Evolutionary conservation across 176 grass and related monocot genomes (phyloP).

Genomic region (Alopecurus myosuroides): DNA sequence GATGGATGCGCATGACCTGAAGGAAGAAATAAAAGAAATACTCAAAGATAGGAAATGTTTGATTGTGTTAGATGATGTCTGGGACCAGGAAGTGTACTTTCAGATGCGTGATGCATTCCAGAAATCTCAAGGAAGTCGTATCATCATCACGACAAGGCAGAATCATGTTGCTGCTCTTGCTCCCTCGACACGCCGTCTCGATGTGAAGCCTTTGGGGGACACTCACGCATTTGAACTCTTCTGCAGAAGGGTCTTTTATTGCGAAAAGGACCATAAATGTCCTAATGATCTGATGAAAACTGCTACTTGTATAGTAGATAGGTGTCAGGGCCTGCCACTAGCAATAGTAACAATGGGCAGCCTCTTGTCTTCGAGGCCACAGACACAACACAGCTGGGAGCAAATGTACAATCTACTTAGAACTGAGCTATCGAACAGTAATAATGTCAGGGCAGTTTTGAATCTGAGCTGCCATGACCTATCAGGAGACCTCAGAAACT

Average conservation of each 20-base stretch:
- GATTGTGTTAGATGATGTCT: slow-evolving; percentile 56
- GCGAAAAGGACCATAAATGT: background rate
- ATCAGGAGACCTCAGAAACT: slow-evolving; percentile 16
- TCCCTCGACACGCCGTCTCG: background rate
- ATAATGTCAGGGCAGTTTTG: background rate
- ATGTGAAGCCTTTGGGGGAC: background rate
- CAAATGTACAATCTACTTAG: slow-evolving; percentile 27
- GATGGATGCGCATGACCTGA: slow-evolving; percentile 9
- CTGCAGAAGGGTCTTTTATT: slow-evolving; percentile 3
- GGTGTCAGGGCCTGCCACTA: slow-evolving; percentile 31
- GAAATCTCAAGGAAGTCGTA: slow-evolving; percentile 4
- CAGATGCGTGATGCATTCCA: slow-evolving; percentile 27
- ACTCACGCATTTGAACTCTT: slow-evolving; percentile 2
- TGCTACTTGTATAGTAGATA: slow-evolving; percentile 30
- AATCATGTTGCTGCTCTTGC: slow-evolving; percentile 34
- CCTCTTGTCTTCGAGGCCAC: slow-evolving; percentile 26
- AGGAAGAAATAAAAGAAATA: background rate
- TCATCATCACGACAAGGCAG: slow-evolving; percentile 48
- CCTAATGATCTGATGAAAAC: slow-evolving; percentile 2
- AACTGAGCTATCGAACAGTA: slow-evolving; percentile 7
- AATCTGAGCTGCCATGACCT: slow-evolving; percentile 22
- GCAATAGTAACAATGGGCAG: slow-evolving; percentile 33
- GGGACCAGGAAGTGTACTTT: slow-evolving; percentile 30
- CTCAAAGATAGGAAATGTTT: slow-evolving; percentile 35
- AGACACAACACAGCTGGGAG: slow-evolving; percentile 16